These are phyloP conservation scores for Globisporangium radiosum DNA, from an alignment of 352 stramenopile genomes.

Conservation along the genomic window DNA sequence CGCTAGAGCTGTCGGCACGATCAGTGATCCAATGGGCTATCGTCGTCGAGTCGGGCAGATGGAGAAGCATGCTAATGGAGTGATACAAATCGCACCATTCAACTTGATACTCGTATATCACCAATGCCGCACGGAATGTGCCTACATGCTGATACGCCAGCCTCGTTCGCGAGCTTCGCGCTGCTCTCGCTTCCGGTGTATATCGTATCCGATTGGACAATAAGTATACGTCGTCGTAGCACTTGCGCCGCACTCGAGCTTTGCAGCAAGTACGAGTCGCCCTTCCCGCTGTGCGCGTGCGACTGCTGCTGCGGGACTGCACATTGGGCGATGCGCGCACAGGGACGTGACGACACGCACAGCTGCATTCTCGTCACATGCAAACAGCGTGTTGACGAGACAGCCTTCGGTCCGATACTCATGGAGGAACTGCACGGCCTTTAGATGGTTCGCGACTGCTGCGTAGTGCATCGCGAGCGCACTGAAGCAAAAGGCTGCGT, in stretches of 20 bases:
- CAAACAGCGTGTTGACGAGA: slow-evolving; percentile 3
- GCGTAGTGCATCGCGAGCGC: slow-evolving; percentile 2
- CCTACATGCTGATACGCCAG: too few species aligned
- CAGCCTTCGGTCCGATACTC: slow-evolving; percentile 6
- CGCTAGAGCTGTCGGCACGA: too few species aligned
- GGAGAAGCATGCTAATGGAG: too few species aligned
- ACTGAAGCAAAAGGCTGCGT: background rate
- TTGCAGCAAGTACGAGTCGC: background rate
- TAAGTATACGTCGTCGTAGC: background rate
- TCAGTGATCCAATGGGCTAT: too few species aligned
- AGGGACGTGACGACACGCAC: background rate
- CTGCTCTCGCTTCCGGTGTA: too few species aligned
- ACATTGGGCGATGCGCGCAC: background rate
- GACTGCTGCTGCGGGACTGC: background rate
- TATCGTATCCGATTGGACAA: too few species aligned
- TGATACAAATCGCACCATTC: too few species aligned
- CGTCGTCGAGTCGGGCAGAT: too few species aligned
- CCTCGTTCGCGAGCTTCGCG: too few species aligned
- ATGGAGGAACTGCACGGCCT: slow-evolving; percentile 7
- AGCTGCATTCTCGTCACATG: background rate
- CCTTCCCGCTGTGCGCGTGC: background rate
- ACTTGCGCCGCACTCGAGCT: background rate
- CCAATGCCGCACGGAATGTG: too few species aligned
- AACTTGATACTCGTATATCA: too few species aligned
- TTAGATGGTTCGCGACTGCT: background rate